Base-by-base conservation (phyloP, 78 protist species). In the Polysphondylium violaceum region DNA sequence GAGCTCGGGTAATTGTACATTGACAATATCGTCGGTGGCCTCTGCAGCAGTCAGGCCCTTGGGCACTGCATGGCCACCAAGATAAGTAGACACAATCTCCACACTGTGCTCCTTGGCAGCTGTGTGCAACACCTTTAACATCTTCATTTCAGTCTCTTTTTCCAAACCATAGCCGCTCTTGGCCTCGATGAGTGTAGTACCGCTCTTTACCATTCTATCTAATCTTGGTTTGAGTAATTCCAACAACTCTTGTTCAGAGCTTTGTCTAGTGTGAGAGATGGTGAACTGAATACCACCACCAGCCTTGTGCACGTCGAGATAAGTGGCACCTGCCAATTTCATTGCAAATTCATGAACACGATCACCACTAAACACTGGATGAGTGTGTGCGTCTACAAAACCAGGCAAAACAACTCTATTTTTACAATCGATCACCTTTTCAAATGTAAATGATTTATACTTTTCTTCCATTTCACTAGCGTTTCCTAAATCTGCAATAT, bases 211-310 rank as follows among this genome's bases (percentile, higher is more conserved):
- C 98, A 97, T 96, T 31, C 96, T 73, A 60, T 87, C 81, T 9
- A 97, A 41, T 23, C 98, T 36, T 73, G 65, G 79, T 31, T 27
- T 53, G 14, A 94, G 56, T 7, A 91, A 44, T n/a, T 36, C 11
- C 4, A 11, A 29, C 0, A 96, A 64, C 40, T 95, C 94, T 2
- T 76, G 86, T 36, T 93, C 94, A 23, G 58, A 23, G 6, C 83
- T 65, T 27, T 74, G 86, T 2, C 95, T 68, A 1, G 96, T 94
- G 89, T 90, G 92, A 11, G 47, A 12, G 3, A 96, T 96, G 0
- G 98, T 97, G 59, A 93, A 94, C 14, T 81, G 89, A 53, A 97
- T 97, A 74, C 98, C 98, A 14, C 98, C 98, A 67, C 98, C 98
- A 8, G 81, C 86, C 59, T 92, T 91, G 41, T 90, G 95, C 5